Evolutionary conservation across 2,329 filamentous ascomycete genomes (phyloP).

Genomic region (Mycosphaerelloides madeirae): DNA sequence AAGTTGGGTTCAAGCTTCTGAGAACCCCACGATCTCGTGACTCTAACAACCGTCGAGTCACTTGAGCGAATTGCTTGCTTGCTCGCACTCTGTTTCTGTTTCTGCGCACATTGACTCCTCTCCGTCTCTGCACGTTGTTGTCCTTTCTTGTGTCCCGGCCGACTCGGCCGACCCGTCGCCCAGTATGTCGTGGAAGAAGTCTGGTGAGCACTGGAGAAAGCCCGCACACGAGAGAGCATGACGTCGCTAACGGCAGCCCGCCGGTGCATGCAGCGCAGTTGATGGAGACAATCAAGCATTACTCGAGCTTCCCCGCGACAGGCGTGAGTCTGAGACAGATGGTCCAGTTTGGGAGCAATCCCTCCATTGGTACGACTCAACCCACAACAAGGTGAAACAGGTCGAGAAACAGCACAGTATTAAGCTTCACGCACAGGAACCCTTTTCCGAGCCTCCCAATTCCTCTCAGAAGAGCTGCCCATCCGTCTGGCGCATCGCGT

Average conservation of each 20-base stretch:
- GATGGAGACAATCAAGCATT: slow-evolving; percentile 32
- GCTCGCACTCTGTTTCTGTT: too few relatives aligned
- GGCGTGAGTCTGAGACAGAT: slow-evolving; percentile 96
- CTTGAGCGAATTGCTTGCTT: too few relatives aligned
- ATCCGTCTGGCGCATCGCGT: slow-evolving; percentile 95
- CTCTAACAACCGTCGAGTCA: too few relatives aligned
- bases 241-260: slow-evolving; percentile 11
- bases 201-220: slow-evolving; percentile 15
- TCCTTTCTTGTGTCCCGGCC: slow-evolving; percentile 9
- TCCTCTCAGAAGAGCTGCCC: slow-evolving; percentile 94
- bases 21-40: too few relatives aligned
- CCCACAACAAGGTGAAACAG: neutral
- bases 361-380: slow-evolving; percentile 67
- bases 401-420: neutral
- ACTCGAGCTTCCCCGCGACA: slow-evolving; percentile 83
- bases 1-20: too few relatives aligned
- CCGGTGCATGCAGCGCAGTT: slow-evolving; percentile 19
- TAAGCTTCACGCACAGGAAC: slow-evolving; percentile 58
- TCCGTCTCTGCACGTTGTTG: slow-evolving; percentile 13
- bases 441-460: slow-evolving; percentile 94
- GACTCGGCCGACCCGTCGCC: slow-evolving; percentile 14
- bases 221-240: neutral
- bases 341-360: slow-evolving; percentile 96
- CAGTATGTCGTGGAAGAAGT: slow-evolving; percentile 32
- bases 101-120: neutral